A percentile compares a stretch with the other conserved stretches of the same genome.
phyloP scores from a whole-genome alignment of 176 grass and related monocot genomes.

The Oryza australiensis region DNA sequence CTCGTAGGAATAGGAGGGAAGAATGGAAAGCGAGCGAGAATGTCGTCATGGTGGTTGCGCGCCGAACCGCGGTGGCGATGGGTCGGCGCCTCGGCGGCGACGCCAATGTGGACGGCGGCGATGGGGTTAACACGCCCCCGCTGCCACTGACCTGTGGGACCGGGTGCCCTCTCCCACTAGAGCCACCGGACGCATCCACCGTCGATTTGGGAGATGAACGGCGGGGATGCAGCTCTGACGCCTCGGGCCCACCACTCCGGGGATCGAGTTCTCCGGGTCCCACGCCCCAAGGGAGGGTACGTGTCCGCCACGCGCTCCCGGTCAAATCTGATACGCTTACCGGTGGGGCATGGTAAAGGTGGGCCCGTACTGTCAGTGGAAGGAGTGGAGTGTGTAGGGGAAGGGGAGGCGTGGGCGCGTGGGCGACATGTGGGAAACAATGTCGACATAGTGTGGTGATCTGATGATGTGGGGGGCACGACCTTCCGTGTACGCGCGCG shows the following conservation, averaged over 20 bases:
- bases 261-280: too few relatives aligned
- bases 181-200: fast-evolving
- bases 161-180: fast-evolving
- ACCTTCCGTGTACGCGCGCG: too few relatives aligned
- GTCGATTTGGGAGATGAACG: conserved; percentile 11
- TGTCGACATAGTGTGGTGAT: too few relatives aligned
- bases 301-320: too few relatives aligned
- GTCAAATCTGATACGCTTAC: too few relatives aligned
- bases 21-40: background rate
- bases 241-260: too few relatives aligned
- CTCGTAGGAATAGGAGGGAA: background rate
- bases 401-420: too few relatives aligned
- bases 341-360: fast-evolving
- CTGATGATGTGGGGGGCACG: too few relatives aligned
- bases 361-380: too few relatives aligned
- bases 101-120: conserved; percentile 16
- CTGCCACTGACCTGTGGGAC: background rate
- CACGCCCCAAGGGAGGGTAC: too few relatives aligned
- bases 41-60: conserved; percentile 49
- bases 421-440: too few relatives aligned
- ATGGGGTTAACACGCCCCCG: background rate
- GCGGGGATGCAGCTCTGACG: background rate
- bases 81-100: background rate
- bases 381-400: too few relatives aligned
- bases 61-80: background rate